phyloP scores from a whole-genome alignment of 306 rosid genomes.

The Cicer judaicum region DNA sequence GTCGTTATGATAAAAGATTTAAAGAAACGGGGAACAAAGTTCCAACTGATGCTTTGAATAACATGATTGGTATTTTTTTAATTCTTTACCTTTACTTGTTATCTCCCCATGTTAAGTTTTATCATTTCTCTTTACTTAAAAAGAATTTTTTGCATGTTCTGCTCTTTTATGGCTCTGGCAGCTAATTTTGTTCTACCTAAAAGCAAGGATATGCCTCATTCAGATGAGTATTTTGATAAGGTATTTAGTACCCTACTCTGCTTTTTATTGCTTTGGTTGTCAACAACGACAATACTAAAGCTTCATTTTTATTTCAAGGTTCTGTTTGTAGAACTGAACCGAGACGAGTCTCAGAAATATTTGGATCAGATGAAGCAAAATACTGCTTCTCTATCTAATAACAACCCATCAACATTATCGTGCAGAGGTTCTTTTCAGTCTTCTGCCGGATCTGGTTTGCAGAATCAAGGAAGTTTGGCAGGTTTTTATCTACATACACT shows the following conservation, averaged over 20 bases:
- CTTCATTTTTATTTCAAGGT: slow-evolving; percentile 50
- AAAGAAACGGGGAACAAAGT: slow-evolving; percentile 63
- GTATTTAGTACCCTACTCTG: slow-evolving; percentile 44
- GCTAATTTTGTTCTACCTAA: slow-evolving; percentile 62
- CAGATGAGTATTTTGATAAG: slow-evolving; percentile 62
- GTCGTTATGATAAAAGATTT: slow-evolving; percentile 50
- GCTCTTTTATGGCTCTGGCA: slow-evolving; percentile 39
- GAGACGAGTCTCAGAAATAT: slow-evolving; percentile 53
- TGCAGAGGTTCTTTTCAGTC: slow-evolving; percentile 36
- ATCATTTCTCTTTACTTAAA: background rate
- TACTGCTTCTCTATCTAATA: slow-evolving; percentile 29
- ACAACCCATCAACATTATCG: slow-evolving; percentile 32
- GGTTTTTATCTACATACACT: slow-evolving; percentile 33
- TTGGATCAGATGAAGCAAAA: slow-evolving; percentile 62
- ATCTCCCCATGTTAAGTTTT: slow-evolving; percentile 10
- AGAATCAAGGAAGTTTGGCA: slow-evolving; percentile 44
- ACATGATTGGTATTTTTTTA: slow-evolving; percentile 57
- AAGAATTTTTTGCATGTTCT: slow-evolving; percentile 10
- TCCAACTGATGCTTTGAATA: slow-evolving; percentile 58
- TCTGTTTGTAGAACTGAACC: slow-evolving; percentile 63
- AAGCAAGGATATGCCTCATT: slow-evolving; percentile 59
- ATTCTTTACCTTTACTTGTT: slow-evolving; percentile 17
- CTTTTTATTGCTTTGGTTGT: slow-evolving; percentile 27
- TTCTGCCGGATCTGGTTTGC: slow-evolving; percentile 37
- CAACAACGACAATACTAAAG: slow-evolving; percentile 8